Conservation (phyloP, 176 grass and related monocot genomes). For the Triticum timopheevii region DNA sequence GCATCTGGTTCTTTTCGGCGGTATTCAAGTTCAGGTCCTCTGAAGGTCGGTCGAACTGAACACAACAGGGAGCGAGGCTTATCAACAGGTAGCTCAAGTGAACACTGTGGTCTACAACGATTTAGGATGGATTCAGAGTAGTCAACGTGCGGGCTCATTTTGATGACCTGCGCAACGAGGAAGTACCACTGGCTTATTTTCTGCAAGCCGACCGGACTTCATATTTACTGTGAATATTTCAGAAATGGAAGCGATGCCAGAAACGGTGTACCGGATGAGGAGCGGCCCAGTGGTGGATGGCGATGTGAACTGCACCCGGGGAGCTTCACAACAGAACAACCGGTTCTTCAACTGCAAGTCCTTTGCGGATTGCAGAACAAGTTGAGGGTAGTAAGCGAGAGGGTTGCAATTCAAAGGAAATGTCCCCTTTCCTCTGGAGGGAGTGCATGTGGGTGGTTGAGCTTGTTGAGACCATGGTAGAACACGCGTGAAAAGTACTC, state of each 20-base stretch:
- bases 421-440: no score
- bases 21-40: constrained; percentile 78
- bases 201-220: constrained; percentile 9
- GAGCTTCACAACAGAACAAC: background rate
- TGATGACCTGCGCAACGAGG: constrained; percentile 14
- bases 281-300: background rate
- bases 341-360: constrained; percentile 26
- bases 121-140: constrained; percentile 64
- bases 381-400: background rate
- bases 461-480: background rate
- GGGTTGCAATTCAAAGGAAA: background rate
- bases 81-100: constrained; percentile 79
- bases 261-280: background rate
- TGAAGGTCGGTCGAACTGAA: constrained; percentile 39
- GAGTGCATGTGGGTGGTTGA: background rate
- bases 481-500: background rate
- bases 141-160: constrained; percentile 27
- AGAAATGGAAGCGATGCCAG: constrained; percentile 3
- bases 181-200: constrained; percentile 19
- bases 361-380: background rate
- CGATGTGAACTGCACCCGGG: background rate
- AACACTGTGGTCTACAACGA: constrained; percentile 51
- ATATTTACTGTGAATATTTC: constrained; percentile 17
- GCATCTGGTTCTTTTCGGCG: constrained; percentile 78
- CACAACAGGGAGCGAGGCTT: constrained; percentile 47